phyloP scores from a whole-genome alignment of 2,329 filamentous ascomycete species.

The Achaetomium macrosporum region DNA sequence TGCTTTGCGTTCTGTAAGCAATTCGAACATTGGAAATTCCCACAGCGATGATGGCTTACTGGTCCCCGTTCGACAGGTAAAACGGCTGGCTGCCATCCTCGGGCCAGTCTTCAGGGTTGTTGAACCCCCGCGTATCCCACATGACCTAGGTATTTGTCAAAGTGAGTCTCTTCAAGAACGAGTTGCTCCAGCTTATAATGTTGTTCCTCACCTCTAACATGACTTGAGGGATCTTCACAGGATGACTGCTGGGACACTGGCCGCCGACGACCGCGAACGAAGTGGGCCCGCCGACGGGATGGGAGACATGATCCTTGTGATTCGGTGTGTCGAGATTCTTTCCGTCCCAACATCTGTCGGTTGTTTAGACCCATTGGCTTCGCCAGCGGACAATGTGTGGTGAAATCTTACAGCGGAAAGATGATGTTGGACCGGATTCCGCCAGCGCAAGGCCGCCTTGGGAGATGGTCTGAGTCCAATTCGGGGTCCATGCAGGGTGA shows the following conservation, averaged over 20 bases:
- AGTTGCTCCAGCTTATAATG: too few species aligned
- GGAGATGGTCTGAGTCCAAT: not conserved
- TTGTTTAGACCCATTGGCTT: not conserved
- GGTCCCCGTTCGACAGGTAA: not conserved
- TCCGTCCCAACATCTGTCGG: not conserved
- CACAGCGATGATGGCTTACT: not conserved
- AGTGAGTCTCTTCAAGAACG: too few species aligned
- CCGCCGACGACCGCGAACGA: not conserved
- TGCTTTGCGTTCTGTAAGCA: not conserved
- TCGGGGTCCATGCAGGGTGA: constrained; percentile 2
- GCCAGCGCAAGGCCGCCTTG: not conserved
- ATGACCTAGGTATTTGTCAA: not conserved
- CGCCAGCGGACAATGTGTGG: not conserved
- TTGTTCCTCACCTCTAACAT: not conserved
- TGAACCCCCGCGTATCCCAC: not conserved
- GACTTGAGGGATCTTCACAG: not conserved
- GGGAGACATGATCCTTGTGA: not conserved
- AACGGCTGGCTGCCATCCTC: not conserved
- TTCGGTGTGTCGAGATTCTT: not conserved
- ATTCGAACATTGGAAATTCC: too few species aligned
- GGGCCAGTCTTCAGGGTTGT: not conserved
- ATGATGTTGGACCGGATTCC: constrained; percentile 4
- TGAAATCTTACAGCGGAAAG: not conserved
- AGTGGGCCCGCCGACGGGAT: not conserved
- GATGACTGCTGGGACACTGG: not conserved